Conservation (phyloP, 768 basidiomycete genomes). For the Porpolomopsis calyptriformis region DNA sequence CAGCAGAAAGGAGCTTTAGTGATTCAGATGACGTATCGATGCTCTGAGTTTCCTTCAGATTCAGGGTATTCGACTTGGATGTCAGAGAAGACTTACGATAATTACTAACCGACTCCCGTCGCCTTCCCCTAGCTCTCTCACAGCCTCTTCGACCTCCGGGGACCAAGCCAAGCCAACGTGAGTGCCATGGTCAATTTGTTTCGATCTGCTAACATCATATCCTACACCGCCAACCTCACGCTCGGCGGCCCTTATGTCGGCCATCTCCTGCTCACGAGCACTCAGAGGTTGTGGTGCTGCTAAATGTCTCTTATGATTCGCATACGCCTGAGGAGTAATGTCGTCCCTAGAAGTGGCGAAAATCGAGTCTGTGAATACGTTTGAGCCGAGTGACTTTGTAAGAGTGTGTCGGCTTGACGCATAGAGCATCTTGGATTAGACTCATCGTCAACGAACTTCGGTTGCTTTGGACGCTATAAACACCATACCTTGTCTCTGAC, state of each 20-base stretch:
- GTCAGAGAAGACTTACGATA: constrained; percentile 38
- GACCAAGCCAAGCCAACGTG: constrained; percentile 62
- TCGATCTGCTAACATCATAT: constrained; percentile 49
- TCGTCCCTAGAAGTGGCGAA: constrained; percentile 70
- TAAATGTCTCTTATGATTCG: constrained; percentile 58
- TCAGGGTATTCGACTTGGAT: neutral
- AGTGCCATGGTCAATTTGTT: constrained; percentile 45
- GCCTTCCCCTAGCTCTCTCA: constrained; percentile 43
- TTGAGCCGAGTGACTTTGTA: constrained; percentile 63
- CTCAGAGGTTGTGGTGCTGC: constrained; percentile 77
- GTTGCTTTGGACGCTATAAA: neutral
- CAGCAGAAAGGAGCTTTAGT: constrained; percentile 33
- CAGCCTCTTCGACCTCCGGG: constrained; percentile 50
- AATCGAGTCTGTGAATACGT: constrained; percentile 59
- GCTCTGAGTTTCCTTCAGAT: constrained; percentile 30
- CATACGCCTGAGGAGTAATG: constrained; percentile 58
- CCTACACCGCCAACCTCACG: constrained; percentile 36
- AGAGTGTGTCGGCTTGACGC: constrained; percentile 67
- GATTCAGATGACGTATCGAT: constrained; percentile 59
- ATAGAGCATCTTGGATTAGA: constrained; percentile 64
- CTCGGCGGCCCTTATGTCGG: constrained; percentile 67
- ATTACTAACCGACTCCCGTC: constrained; percentile 48
- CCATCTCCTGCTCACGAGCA: constrained; percentile 72
- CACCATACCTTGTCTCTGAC: constrained; percentile 66
- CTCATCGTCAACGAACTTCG: neutral